phyloP scores from a whole-genome alignment of 23 red algal genomes.

The Porphyridium purpureum region DNA sequence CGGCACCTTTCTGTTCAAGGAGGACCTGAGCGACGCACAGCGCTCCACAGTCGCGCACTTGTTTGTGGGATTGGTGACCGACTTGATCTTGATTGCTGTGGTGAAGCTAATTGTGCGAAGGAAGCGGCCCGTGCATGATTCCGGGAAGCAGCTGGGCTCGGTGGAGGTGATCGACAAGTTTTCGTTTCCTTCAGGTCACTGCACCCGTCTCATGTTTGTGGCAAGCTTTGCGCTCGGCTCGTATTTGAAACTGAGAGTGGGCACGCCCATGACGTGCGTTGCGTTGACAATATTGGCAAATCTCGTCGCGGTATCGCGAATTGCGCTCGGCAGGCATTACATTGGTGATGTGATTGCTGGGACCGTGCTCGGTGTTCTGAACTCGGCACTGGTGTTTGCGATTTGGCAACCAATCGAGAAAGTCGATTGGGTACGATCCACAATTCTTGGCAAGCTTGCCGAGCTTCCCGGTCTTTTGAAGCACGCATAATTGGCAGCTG shows the following conservation, averaged over 20 bases:
- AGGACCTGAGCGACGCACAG: neutral
- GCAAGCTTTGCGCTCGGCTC: conserved; percentile 12
- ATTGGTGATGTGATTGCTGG: conserved; percentile 46
- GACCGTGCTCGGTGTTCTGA: conserved; percentile 18
- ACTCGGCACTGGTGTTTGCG: neutral
- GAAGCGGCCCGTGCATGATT: conserved; percentile 36
- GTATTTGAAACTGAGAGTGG: neutral
- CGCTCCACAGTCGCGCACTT: conserved; percentile 23
- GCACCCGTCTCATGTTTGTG: conserved; percentile 25
- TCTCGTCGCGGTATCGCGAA: conserved; percentile 17
- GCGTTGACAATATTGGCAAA: neutral
- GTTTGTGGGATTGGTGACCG: conserved; percentile 11
- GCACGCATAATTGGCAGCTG: too few species aligned
- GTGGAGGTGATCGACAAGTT: conserved; percentile 49
- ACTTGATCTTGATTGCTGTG: conserved; percentile 26
- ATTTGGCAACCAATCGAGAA: neutral
- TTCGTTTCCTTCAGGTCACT: conserved; percentile 65
- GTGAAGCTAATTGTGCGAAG: conserved; percentile 32
- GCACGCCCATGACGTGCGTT: neutral
- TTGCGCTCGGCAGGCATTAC: conserved; percentile 51
- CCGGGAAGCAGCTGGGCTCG: conserved; percentile 17
- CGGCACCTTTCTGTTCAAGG: conserved; percentile 8
- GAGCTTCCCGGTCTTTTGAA: too few species aligned
- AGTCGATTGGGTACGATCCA: neutral
- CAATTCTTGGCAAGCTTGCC: too few species aligned